These are phyloP conservation scores for Metarhizium brunneum DNA, from an alignment of 2,329 filamentous ascomycete species.

Conservation along the genomic window DNA sequence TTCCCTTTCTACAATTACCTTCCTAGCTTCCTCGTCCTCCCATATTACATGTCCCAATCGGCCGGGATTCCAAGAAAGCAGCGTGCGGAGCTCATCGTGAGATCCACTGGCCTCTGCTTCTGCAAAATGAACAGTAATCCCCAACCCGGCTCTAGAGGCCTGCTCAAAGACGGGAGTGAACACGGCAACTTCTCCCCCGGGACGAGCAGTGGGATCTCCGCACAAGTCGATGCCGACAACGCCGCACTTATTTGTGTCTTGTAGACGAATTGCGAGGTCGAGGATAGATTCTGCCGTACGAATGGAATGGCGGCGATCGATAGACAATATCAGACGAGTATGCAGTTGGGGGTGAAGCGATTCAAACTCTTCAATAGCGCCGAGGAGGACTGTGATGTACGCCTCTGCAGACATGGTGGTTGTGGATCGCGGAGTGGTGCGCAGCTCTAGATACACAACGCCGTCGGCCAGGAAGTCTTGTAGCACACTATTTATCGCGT, in stretches of 20 bases:
- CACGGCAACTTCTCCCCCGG: slow-evolving; percentile 47
- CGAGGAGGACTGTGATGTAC: slow-evolving; percentile 59
- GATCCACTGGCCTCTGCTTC: slow-evolving; percentile 52
- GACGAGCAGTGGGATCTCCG: slow-evolving; percentile 52
- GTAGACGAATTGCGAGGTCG: slow-evolving; percentile 43
- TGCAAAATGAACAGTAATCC: slow-evolving; percentile 69
- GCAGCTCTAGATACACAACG: slow-evolving; percentile 68
- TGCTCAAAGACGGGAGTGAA: slow-evolving; percentile 50
- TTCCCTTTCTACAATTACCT: slow-evolving; percentile 38
- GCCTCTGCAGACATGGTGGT: slow-evolving; percentile 46
- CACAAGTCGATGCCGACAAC: slow-evolving; percentile 73
- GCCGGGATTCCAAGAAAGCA: slow-evolving; percentile 58
- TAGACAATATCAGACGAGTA: slow-evolving; percentile 60
- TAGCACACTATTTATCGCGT: slow-evolving; percentile 58
- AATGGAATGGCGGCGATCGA: slow-evolving; percentile 57
- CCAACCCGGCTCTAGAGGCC: slow-evolving; percentile 46
- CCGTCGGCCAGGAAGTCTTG: slow-evolving; percentile 59
- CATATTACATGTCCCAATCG: slow-evolving; percentile 74
- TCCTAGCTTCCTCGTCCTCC: slow-evolving; percentile 51
- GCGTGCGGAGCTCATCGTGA: slow-evolving; percentile 48
- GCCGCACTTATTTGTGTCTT: slow-evolving; percentile 35
- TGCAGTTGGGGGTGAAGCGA: slow-evolving; percentile 35
- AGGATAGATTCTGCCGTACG: slow-evolving; percentile 55
- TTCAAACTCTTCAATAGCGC: slow-evolving; percentile 48
- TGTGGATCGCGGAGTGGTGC: slow-evolving; percentile 66